phyloP scores from a whole-genome alignment of 2,329 filamentous ascomycete genomes.

The Cladophialophora carrionii region DNA sequence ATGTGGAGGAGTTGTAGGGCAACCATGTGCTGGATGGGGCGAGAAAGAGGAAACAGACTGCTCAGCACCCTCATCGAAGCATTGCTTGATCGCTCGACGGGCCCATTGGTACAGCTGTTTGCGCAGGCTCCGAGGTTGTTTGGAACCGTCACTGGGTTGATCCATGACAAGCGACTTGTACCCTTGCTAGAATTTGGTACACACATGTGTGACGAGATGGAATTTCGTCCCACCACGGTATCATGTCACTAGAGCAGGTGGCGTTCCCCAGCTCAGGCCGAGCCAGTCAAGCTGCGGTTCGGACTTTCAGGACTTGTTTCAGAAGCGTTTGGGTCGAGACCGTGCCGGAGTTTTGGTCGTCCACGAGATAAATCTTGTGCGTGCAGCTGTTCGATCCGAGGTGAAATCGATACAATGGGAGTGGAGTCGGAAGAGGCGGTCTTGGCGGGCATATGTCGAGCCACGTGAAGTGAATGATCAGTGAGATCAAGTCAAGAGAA shows the following conservation, averaged over 20 bases:
- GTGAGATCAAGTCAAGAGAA: not conserved
- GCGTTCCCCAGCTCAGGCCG: not conserved
- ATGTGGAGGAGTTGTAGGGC: conserved; percentile 5
- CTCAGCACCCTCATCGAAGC: conserved; percentile 6
- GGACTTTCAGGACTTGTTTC: conserved; percentile 10
- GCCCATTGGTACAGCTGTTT: conserved; percentile 23
- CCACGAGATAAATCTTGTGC: not conserved
- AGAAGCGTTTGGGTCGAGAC: conserved; percentile 7
- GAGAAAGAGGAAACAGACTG: conserved; percentile 4
- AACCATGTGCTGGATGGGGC: conserved; percentile 2
- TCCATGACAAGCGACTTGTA: conserved; percentile 17
- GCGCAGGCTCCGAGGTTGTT: conserved; percentile 23
- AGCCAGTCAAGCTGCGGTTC: conserved; percentile 4
- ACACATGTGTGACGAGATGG: conserved; percentile 14
- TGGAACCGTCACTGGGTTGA: conserved; percentile 1
- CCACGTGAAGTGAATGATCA: not conserved
- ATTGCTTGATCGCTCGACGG: conserved; percentile 21
- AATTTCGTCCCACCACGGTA: conserved; percentile 18
- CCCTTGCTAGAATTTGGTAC: not conserved
- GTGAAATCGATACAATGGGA: not conserved
- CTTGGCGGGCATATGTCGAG: not conserved
- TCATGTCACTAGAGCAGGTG: conserved; percentile 4
- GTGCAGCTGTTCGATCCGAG: not conserved
- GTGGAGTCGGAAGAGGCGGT: not conserved
- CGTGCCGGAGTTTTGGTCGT: not conserved